phyloP scores from a whole-genome alignment of 257 asterid genomes.

The Solanum habrochaites region DNA sequence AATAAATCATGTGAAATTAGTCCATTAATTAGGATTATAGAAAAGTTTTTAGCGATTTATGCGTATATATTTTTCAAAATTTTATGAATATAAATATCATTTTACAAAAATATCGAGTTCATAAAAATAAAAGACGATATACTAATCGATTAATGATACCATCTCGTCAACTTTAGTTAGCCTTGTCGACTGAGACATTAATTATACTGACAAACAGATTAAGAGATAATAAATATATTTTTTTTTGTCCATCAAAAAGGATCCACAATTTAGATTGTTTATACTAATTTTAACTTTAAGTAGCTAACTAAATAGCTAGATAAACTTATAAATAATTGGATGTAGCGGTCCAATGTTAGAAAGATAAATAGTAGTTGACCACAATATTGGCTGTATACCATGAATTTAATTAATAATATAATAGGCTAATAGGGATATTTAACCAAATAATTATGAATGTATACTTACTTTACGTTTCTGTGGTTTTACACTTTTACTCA shows the following conservation, averaged over 20 bases:
- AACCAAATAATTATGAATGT: neutral
- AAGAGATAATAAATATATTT: no score
- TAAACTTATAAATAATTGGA: neutral
- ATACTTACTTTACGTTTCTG: neutral
- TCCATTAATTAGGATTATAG: no score
- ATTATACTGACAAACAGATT: no score
- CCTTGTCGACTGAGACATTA: no score
- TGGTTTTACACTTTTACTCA: neutral
- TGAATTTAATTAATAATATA: neutral
- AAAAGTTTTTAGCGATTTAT: neutral
- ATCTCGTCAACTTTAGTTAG: neutral
- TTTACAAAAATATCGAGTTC: no score
- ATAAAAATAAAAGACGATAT: accelerated
- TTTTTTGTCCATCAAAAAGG: no score
- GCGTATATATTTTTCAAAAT: neutral
- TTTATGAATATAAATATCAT: no score
- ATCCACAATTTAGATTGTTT: neutral
- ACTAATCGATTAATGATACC: no score
- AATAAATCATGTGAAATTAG: no score
- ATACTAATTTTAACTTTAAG: no score
- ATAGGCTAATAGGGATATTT: neutral
- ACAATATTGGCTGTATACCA: neutral
- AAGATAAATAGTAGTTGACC: neutral
- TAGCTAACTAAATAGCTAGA: neutral
- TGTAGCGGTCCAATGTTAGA: neutral